Evolutionary conservation across 2,329 filamentous ascomycete species (phyloP), one percentile per base, ranked within the genome.

Genomic region (Canariomyces notabilis): DNA sequence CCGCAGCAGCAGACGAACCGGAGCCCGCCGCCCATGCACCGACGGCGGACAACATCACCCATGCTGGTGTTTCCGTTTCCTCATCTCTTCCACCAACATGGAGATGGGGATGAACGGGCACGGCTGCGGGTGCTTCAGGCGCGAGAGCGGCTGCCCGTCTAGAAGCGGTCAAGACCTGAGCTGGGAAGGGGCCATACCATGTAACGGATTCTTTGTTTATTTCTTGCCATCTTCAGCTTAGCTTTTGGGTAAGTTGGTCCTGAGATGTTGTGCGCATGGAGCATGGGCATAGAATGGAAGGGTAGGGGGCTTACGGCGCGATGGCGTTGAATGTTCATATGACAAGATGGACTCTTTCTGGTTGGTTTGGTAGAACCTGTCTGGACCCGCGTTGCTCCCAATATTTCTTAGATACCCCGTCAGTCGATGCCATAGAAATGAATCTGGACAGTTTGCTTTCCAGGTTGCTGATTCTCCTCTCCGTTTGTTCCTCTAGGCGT

Each of bases 51-150:
- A 26, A 46, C 58, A 8, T 59, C 61, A 3, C 38, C 55, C 1
- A 48, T 57, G 18, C 48, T 60, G 20, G 14, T 29, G 26, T 9
- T 29, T 8, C 26, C 26, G 26, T 49, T 58, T 18, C 43, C 54
- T 5, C 55, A 58, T 26, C 42, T 48, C 18, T 47, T 57, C 20
- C 48, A 53, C 19, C 26, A 45, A 2, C 50, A 46, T n/a, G 59
- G 59, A 16, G 61, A 64, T 8, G 38, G 47, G 6, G 64, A 66
- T 22, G 64, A 65, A 40, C 55, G 57, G 19, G 55, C 62, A 41
- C 60, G 67, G 34, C 50, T 68, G 37, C 64, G 67, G 9, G 45
- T 69, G 7, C 50, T 68, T 51, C 65, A 65, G 54, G 59, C 64
- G 31, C 62, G 64, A 47, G 61, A 67, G 57, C 57, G 63, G 49